Percentiles rank a stretch among this genome's conserved stretches.
Evolutionary conservation across 208 protist species (phyloP).

Genomic region (Leishmania lainsoni): DNA sequence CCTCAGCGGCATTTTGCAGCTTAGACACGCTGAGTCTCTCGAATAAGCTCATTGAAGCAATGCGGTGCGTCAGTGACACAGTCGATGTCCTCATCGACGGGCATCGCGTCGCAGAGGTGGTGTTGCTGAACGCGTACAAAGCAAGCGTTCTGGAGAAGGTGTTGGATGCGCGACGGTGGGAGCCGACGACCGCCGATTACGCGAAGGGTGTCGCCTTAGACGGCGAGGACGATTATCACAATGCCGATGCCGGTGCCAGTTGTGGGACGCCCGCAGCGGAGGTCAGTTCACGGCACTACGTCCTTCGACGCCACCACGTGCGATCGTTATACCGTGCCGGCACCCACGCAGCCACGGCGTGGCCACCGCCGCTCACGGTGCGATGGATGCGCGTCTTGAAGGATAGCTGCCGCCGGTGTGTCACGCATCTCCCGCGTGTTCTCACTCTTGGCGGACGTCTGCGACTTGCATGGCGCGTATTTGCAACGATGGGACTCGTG

Average conservation of each 20-base stretch:
- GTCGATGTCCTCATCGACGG: constrained; percentile 45
- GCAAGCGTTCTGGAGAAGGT: constrained; percentile 60
- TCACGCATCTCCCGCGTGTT: constrained; percentile 6
- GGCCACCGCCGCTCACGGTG: neutral
- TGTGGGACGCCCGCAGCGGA: neutral
- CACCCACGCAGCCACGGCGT: neutral
- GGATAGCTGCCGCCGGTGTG: constrained; percentile 1
- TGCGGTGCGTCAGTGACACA: constrained; percentile 35
- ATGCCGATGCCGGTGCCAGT: neutral
- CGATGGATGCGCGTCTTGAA: neutral
- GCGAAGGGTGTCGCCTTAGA: constrained; percentile 2
- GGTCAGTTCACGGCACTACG: neutral
- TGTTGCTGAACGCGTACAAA: constrained; percentile 80
- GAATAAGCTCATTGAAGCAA: constrained; percentile 43
- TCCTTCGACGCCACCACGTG: neutral
- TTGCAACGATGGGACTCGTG: neutral
- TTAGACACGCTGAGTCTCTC: constrained; percentile 26
- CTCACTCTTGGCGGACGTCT: neutral
- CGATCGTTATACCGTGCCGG: neutral
- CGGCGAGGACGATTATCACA: neutral
- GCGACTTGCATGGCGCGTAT: neutral
- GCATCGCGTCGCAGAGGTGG: constrained; percentile 53
- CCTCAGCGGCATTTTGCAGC: constrained; percentile 22
- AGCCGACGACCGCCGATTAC: constrained; percentile 38
- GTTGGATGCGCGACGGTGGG: constrained; percentile 50